A percentile compares a stretch with the other conserved stretches of the same genome.
Evolutionary conservation across 2,329 filamentous ascomycete species (phyloP).

Genomic region (Colletotrichum trifolii): DNA sequence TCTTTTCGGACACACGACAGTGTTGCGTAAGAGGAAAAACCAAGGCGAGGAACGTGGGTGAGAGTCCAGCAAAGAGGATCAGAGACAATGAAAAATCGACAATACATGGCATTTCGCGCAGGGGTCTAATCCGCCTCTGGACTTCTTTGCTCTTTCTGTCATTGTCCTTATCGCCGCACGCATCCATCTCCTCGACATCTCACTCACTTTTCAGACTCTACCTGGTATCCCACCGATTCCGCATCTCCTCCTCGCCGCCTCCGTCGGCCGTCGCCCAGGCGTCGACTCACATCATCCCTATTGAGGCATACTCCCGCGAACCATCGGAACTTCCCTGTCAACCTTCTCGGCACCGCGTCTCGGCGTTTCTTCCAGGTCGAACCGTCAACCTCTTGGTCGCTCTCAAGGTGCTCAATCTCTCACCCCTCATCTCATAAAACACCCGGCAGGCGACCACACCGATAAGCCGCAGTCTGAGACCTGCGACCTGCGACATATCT

Average conservation of each 20-base stretch:
- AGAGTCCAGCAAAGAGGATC: background rate
- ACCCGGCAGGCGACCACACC: slow-evolving; percentile 7
- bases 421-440: slow-evolving; percentile 17
- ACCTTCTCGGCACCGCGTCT: background rate
- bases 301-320: slow-evolving; percentile 6
- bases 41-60: too few relatives aligned
- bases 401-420: slow-evolving; percentile 32
- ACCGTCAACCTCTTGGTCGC: background rate
- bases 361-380: slow-evolving; percentile 4
- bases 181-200: background rate
- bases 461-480: slow-evolving; percentile 8
- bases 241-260: too few relatives aligned
- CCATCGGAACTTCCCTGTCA: too few relatives aligned
- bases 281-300: background rate
- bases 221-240: too few relatives aligned
- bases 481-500: too few relatives aligned
- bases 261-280: too few relatives aligned
- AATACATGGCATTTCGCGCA: slow-evolving; percentile 4
- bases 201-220: too few relatives aligned
- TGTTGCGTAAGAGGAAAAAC: slow-evolving; percentile 7
- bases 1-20: slow-evolving; percentile 1
- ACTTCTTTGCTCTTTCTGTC: background rate
- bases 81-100: background rate
- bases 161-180: background rate
- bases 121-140: background rate